These are phyloP conservation scores for Yamadazyma phyllophila DNA, from an alignment of 805 yeast genomes.

Conservation along the genomic window DNA sequence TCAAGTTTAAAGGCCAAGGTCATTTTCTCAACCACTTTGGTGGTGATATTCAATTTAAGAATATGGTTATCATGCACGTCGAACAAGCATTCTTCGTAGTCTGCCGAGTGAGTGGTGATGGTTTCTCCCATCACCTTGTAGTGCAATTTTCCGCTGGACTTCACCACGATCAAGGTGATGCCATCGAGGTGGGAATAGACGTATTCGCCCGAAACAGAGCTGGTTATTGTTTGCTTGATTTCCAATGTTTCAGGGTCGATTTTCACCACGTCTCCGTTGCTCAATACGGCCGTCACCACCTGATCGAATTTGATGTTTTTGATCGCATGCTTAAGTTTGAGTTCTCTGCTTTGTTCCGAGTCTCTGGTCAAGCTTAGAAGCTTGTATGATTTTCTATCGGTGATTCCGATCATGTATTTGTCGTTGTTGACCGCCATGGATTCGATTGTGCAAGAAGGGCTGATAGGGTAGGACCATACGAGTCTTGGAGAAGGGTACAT, in stretches of 20 bases:
- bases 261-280: slow-evolving; percentile 5
- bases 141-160: slow-evolving; percentile 12
- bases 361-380: slow-evolving; percentile 22
- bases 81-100: slow-evolving; percentile 8
- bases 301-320: slow-evolving; percentile 4
- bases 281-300: not conserved
- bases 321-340: slow-evolving; percentile 6
- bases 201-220: slow-evolving; percentile 1
- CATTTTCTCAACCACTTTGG: slow-evolving; percentile 8
- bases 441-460: slow-evolving; percentile 46
- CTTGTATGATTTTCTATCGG: slow-evolving; percentile 32
- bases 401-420: slow-evolving; percentile 36
- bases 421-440: slow-evolving; percentile 32
- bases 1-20: slow-evolving; percentile 6
- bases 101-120: slow-evolving; percentile 2
- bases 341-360: slow-evolving; percentile 8
- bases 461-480: slow-evolving; percentile 53
- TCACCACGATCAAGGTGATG: slow-evolving; percentile 12
- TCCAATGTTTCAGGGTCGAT: slow-evolving; percentile 3
- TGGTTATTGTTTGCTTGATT: slow-evolving; percentile 2
- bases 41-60: slow-evolving; percentile 7
- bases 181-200: slow-evolving; percentile 13
- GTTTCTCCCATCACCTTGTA: slow-evolving; percentile 25
- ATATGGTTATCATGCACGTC: slow-evolving; percentile 7
- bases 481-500: slow-evolving; percentile 57